Base-by-base conservation (phyloP, 805 yeast species). In the Torulaspora maleeae region DNA sequence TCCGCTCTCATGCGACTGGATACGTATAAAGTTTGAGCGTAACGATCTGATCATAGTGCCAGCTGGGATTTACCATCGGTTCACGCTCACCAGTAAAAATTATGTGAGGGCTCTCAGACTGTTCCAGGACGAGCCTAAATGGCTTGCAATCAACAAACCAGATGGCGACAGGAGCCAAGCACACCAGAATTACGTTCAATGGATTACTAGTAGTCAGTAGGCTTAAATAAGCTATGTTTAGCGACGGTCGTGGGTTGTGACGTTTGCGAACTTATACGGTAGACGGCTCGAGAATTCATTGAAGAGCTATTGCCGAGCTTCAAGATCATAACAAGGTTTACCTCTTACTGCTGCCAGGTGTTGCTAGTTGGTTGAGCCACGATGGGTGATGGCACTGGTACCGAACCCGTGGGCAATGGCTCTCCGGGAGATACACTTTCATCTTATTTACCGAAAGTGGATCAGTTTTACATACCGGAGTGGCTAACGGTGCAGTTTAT, bases 41-140 rank as follows among this genome's bases (percentile, higher is more conserved):
- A 75, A 82, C 36, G 98, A 91, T 59, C 58, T 80, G 40, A 61
- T 85, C 45, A 76, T 86, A 42, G 71, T 85, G 27, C 99, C 99
- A 0, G 88, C 95, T 1, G 98, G 98, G 0, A 88, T 91, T 29
- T 91, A 87, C 64, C 99, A 91, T 67, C 77, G 99, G 20, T 91
- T 91, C 67, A 88, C 97, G 1, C 73, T 91, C 52, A 75, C 88
- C 8, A 66, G 71, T 36, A 60, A 69, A 40, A 79, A 80, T 63
- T 76, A 76, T 53, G 83, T 91, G 54, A 76, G 77, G 48, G 95
- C 98, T 3, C 63, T 86, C 58, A 73, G 99, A 53, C 68, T 91
- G 55, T 91, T 91, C 71, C 80, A 88, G 64, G 96, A 88, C 56
- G 96, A 90, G 69, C 98, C 98, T 22, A 91, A 89, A 64, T 91